phyloP scores from a whole-genome alignment of 2,329 filamentous ascomycete species.

The Drechslerella coelobrocha region DNA sequence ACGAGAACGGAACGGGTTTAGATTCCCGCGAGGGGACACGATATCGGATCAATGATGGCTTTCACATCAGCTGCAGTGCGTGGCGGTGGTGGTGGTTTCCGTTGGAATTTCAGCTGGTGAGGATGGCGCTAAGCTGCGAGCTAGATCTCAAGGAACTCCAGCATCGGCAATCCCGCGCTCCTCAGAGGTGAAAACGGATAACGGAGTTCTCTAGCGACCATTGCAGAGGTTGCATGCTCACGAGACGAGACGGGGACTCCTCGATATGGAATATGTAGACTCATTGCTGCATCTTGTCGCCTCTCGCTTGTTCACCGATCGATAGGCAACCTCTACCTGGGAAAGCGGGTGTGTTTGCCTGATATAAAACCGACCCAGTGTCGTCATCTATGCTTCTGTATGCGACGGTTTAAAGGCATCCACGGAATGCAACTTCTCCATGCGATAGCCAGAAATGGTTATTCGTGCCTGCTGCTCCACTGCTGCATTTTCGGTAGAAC shows the following conservation, averaged over 20 bases:
- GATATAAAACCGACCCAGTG: slow-evolving; percentile 8
- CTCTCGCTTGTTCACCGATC: slow-evolving; percentile 12
- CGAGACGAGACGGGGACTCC: slow-evolving; percentile 3
- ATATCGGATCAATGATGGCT: slow-evolving; percentile 21
- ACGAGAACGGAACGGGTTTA: slow-evolving; percentile 38
- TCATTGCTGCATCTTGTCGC: neutral
- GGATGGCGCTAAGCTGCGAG: slow-evolving; percentile 33
- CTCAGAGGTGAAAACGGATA: slow-evolving; percentile 37
- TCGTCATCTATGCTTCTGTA: neutral
- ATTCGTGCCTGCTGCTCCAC: neutral
- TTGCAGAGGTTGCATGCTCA: neutral
- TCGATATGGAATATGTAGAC: slow-evolving; percentile 7
- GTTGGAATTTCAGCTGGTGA: slow-evolving; percentile 45
- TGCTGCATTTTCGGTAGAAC: no score
- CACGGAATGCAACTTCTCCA: slow-evolving; percentile 1
- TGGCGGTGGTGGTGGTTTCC: slow-evolving; percentile 49
- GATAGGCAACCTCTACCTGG: slow-evolving; percentile 41
- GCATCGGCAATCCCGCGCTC: slow-evolving; percentile 46
- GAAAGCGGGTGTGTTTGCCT: slow-evolving; percentile 36
- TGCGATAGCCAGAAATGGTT: neutral
- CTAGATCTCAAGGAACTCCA: no score
- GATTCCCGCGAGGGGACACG: slow-evolving; percentile 4
- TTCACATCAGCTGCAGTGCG: slow-evolving; percentile 12
- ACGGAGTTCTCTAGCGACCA: slow-evolving; percentile 6
- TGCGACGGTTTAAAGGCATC: neutral